Evolutionary conservation across 257 asterid species (phyloP).

Genomic region (Coffea canephora): DNA sequence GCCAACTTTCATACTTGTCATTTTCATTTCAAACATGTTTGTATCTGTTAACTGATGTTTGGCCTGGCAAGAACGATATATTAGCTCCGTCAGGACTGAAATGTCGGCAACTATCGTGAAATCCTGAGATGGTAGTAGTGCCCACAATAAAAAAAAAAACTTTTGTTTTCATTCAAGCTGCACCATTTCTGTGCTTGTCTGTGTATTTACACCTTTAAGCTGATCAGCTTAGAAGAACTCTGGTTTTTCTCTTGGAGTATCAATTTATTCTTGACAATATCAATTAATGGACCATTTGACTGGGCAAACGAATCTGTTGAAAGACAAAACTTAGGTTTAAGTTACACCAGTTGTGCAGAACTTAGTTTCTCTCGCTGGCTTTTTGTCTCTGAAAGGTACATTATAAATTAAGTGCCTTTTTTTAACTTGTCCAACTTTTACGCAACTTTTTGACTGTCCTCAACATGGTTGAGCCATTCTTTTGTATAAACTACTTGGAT

Average conservation of each 20-base stretch:
- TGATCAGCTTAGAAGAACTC: background rate
- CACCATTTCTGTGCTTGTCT: background rate
- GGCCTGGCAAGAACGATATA: background rate
- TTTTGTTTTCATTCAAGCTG: background rate
- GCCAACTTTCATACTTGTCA: background rate
- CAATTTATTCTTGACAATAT: background rate
- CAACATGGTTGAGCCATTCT: background rate
- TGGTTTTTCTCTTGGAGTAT: too few species aligned
- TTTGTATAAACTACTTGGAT: background rate
- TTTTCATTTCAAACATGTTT: background rate
- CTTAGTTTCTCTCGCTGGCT: background rate
- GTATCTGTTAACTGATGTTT: background rate
- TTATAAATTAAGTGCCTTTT: background rate
- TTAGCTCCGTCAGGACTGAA: background rate
- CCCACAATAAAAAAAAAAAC: background rate
- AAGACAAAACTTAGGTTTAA: background rate
- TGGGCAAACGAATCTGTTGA: background rate
- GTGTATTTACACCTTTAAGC: background rate
- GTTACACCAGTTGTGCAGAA: background rate
- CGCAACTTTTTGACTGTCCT: background rate
- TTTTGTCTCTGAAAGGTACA: background rate
- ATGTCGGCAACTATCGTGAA: background rate
- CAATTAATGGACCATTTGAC: background rate
- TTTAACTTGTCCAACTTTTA: background rate
- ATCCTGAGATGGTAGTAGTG: background rate